Percentiles rank a stretch among this genome's conserved stretches.
Evolutionary conservation across 78 protist genomes (phyloP).

Genomic region (Emiliania huxleyi): DNA sequence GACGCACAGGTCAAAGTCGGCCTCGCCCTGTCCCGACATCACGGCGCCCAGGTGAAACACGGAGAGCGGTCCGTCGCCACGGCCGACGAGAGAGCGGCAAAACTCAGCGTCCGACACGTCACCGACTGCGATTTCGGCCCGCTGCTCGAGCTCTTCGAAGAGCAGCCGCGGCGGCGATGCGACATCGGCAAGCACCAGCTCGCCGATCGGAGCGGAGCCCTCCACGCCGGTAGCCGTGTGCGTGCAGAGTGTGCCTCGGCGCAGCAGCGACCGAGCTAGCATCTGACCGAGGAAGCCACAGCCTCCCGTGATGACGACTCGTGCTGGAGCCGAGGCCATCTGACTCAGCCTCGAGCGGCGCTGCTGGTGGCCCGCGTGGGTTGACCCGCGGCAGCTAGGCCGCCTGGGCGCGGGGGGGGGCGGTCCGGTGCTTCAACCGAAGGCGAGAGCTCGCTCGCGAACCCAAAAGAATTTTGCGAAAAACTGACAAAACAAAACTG

Average conservation of each 20-base stretch:
- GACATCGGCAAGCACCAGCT: not conserved
- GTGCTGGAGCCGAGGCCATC: too few species aligned
- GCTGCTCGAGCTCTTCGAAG: not conserved
- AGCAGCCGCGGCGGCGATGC: not conserved
- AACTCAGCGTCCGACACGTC: not conserved
- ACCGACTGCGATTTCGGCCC: not conserved
- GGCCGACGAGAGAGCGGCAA: not conserved
- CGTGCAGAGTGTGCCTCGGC: not conserved
- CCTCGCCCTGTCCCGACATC: not conserved
- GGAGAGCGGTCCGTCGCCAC: not conserved
- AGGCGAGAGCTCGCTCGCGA: too few species aligned
- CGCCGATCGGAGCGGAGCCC: not conserved
- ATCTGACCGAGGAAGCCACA: conserved; percentile 2
- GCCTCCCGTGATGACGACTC: not conserved
- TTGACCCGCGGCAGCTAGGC: too few species aligned
- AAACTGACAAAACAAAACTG: too few species aligned
- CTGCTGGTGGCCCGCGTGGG: too few species aligned
- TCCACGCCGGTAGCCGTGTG: not conserved
- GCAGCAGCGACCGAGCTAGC: not conserved
- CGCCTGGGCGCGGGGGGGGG: too few species aligned
- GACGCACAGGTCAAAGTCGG: not conserved
- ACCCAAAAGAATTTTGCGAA: too few species aligned
- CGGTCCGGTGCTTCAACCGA: too few species aligned
- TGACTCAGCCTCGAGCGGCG: too few species aligned
- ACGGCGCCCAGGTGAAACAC: not conserved